Evolutionary conservation across 176 grass and related monocot genomes (phyloP), one percentile per base, ranked within the genome.

Genomic region (Leersia perrieri): DNA sequence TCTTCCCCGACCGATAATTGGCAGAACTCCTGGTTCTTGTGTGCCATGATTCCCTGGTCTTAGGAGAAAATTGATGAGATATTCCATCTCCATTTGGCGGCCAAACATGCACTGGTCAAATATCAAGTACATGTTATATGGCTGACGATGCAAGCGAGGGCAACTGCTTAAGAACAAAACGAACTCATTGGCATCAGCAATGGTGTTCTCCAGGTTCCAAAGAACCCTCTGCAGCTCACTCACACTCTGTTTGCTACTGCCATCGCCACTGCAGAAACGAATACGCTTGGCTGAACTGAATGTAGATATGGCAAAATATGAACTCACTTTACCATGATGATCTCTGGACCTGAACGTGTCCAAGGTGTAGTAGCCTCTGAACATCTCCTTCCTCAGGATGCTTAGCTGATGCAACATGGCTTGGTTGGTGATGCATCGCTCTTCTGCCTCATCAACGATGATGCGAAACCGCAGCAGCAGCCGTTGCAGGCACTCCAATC

Each of bases 71-170:
- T 44, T 33, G 60, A 78, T 11, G 18, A 65, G 9, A 22, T 33
- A 29, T 11, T 47, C 61, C 61, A 47, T 49, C 28, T 66, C 61
- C 11, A 34, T 44, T 2, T 78, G 39, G 39, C 75, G 75, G 10
- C 61, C 75, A 20, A 78, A 78, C 61, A 66, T 65, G 61, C 75
- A 78, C 38, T 31, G 32, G 40, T 67, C 63, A 9, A 79, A 9
- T 2, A 79, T 7, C 42, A 79, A 25, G 23, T 79, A 33, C 39
- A 23, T 42, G 39, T 39, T 78, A 16, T 78, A 78, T 2, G 75
- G 75, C 27, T 64, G 60, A 11, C 60, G 27, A 3, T 31, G 63
- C 5, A 65, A 5, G 1, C 39, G 30, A 26, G 76, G 76, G 20
- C 7, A 79, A 4, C 41, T n/a, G 0, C 3, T 47, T 6, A 33